Evolutionary conservation across 225 moss, liverwort and hornwort genomes (phyloP).

Genomic region (Pseudisothecium myosuroides): DNA sequence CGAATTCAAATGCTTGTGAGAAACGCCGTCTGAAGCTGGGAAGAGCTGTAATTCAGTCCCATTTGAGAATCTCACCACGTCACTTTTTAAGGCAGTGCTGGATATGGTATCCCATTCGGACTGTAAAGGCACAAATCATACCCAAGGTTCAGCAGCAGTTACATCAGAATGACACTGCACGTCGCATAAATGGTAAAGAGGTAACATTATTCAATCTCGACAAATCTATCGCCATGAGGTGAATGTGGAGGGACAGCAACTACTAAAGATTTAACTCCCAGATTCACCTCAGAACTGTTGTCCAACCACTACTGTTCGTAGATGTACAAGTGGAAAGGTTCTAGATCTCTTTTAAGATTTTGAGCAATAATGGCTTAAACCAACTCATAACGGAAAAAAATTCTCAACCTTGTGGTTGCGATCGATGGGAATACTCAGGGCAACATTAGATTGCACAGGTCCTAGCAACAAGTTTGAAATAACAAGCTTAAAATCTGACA

Average conservation of each 20-base stretch:
- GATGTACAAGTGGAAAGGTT: not conserved
- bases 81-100: not conserved
- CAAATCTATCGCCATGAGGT: not conserved
- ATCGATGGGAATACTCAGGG: not conserved
- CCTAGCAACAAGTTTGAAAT: not conserved
- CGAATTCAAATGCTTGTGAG: not conserved
- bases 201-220: not conserved
- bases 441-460: not conserved
- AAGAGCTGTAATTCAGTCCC: conserved; percentile 7
- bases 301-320: not conserved
- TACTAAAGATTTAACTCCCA: not conserved
- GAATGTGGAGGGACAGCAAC: not conserved
- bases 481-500: not conserved
- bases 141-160: not conserved
- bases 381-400: not conserved
- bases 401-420: not conserved
- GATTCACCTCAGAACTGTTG: not conserved
- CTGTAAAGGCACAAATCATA: not conserved
- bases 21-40: not conserved
- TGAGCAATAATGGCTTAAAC: not conserved
- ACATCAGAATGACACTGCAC: not conserved
- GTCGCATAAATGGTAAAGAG: not conserved
- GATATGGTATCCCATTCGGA: conserved; percentile 1
- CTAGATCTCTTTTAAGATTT: not conserved
- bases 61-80: not conserved